Base-by-base conservation (phyloP, 2,329 filamentous ascomycete genomes). In the Fusarium odoratissimum region DNA sequence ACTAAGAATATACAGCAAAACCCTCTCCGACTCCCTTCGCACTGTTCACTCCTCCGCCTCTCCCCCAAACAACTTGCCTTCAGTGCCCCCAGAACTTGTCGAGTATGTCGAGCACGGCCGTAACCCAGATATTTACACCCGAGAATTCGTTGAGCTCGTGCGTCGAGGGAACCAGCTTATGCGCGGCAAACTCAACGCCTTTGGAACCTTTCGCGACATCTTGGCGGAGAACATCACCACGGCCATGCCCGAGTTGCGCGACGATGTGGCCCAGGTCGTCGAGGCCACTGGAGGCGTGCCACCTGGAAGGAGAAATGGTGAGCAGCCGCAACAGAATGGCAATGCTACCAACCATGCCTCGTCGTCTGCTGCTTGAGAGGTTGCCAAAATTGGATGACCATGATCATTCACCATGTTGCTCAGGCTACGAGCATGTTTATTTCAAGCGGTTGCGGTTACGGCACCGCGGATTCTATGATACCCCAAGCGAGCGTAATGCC, bases 111-210 rank as follows among this genome's bases (percentile, higher is more conserved):
- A 93, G 80, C 89, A 90, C 78, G 91, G 91, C 48, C 90, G 91
- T 56, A 93, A 93, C 83, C 91, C 91, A 5, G 91, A 93, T 81
- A 92, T 93, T 75, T 93, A 93, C 84, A 93, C 91, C 60, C 86
- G 91, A 77, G 91, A 93, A 83, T 92, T 93, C 76, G 90, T 92
- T 77, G 91, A 93, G 87, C 85, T 91, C 58, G 90, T 91, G 30
- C 84, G 90, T 60, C 85, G 90, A 51, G 85, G 87, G 44, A 93
- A 93, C 83, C 91, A 92, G 85, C 83, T 91, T 69, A 86, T 91
- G 83, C 86, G 87, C 75, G 91, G 91, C 61, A 92, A 92, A 84
- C 84, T 86, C 80, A 80, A 82, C 75, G 91, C 90, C 40, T 93
- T 92, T 78, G 84, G 79, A 16, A 75, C 81, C 35, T 92, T 93